phyloP scores from a whole-genome alignment of 2,329 filamentous ascomycete genomes.

The Cucurbitaria berberidis region DNA sequence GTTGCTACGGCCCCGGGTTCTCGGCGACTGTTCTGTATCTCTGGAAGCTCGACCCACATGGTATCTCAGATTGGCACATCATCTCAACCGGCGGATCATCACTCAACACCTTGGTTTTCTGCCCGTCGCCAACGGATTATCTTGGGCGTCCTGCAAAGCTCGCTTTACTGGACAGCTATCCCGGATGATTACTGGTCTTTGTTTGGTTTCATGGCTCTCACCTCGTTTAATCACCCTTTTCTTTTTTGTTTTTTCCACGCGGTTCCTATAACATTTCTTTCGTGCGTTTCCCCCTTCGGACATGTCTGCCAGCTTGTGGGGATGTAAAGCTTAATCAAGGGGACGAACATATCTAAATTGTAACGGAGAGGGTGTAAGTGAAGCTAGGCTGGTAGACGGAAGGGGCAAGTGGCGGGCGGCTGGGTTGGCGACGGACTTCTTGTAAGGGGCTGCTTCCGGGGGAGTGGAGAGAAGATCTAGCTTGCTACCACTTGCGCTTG shows the following conservation, averaged over 20 bases:
- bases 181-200: slow-evolving; percentile 39
- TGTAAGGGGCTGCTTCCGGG: slow-evolving; percentile 38
- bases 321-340: slow-evolving; percentile 46
- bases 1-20: slow-evolving; percentile 33
- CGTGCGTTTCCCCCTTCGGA: slow-evolving; percentile 44
- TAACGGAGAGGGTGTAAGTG: slow-evolving; percentile 21
- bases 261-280: slow-evolving; percentile 37
- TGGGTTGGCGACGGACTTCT: slow-evolving; percentile 20
- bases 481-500: slow-evolving; percentile 34
- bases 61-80: slow-evolving; percentile 34
- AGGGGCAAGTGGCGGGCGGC: slow-evolving; percentile 28
- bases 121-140: slow-evolving; percentile 22
- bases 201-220: slow-evolving; percentile 35
- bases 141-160: slow-evolving; percentile 33
- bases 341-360: slow-evolving; percentile 49
- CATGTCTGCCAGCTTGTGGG: slow-evolving; percentile 51
- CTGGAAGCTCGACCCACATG: slow-evolving; percentile 39
- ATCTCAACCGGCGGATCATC: slow-evolving; percentile 28
- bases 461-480: slow-evolving; percentile 30
- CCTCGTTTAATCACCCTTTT: slow-evolving; percentile 41
- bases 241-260: slow-evolving; percentile 35
- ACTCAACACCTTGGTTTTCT: slow-evolving; percentile 21
- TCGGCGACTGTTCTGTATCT: slow-evolving; percentile 35
- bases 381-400: slow-evolving; percentile 28
- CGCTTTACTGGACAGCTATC: slow-evolving; percentile 30